Conservation (phyloP, 805 yeast species). For the Debaryomyces castellii region DNA sequence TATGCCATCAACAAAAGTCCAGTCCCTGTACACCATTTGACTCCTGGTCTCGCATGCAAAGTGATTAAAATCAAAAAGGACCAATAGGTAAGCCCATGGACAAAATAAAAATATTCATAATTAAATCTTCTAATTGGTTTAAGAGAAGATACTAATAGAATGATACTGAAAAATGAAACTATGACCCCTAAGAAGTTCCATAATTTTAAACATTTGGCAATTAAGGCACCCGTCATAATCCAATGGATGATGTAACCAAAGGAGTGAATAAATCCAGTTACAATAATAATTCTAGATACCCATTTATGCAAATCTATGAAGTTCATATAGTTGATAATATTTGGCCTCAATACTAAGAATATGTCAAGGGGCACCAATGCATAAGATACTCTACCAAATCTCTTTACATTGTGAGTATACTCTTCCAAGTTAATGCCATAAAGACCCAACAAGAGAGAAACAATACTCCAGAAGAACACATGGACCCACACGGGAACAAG, state of each 20-base stretch:
- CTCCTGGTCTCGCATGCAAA: constrained; percentile 74
- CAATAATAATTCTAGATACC: constrained; percentile 59
- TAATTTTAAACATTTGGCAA: constrained; percentile 29
- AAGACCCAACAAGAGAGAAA: constrained; percentile 29
- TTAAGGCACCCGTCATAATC: constrained; percentile 35
- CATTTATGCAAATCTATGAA: constrained; percentile 65
- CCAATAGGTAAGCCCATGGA: constrained; percentile 55
- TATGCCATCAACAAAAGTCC: constrained; percentile 23
- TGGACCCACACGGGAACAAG: constrained; percentile 29
- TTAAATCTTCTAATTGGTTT: constrained; percentile 46
- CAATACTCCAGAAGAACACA: constrained; percentile 29
- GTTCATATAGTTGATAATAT: constrained; percentile 48
- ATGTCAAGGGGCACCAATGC: constrained; percentile 58
- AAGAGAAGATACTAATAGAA: constrained; percentile 47
- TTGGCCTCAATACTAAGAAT: constrained; percentile 55
- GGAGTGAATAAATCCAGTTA: constrained; percentile 49
- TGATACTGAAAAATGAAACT: constrained; percentile 31
- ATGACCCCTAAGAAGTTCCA: constrained; percentile 56
- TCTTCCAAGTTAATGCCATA: constrained; percentile 32
- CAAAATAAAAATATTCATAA: constrained; percentile 55
- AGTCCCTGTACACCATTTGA: constrained; percentile 22
- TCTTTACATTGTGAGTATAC: constrained; percentile 41
- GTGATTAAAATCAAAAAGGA: constrained; percentile 44
- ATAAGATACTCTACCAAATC: constrained; percentile 64
- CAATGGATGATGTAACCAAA: constrained; percentile 52